Conservation (phyloP, 345 rosid species). For the Pelargonium nanum region DNA sequence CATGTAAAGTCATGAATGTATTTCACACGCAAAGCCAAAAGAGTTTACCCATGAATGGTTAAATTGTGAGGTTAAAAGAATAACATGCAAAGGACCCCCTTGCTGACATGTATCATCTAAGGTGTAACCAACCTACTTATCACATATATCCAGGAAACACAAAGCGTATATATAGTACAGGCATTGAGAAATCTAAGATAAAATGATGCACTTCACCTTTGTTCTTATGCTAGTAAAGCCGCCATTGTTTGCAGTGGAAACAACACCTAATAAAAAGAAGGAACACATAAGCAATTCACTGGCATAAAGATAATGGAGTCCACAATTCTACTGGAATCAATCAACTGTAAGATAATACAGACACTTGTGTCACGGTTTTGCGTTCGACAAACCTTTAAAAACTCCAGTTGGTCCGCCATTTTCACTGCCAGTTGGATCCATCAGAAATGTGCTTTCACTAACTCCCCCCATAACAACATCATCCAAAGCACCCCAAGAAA, state of each 20-base stretch:
- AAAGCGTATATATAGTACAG: slow-evolving; percentile 3
- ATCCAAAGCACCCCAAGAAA: slow-evolving; percentile 92
- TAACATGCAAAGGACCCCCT: no score
- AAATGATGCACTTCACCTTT: slow-evolving; percentile 36
- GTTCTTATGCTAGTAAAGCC: slow-evolving; percentile 86
- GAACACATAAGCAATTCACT: not conserved
- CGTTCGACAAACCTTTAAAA: slow-evolving; percentile 51
- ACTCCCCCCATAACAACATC: slow-evolving; percentile 99
- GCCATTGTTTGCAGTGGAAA: slow-evolving; percentile 88
- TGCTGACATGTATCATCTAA: no score
- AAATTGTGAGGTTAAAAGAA: no score
- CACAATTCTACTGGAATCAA: not conserved
- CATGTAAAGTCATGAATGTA: no score
- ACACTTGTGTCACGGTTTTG: not conserved
- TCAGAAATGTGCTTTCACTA: slow-evolving; percentile 64
- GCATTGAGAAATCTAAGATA: slow-evolving; percentile 2
- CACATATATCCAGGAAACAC: no score
- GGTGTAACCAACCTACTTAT: no score
- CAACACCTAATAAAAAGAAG: slow-evolving; percentile 37
- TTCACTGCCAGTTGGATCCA: slow-evolving; percentile 66
- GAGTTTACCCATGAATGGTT: no score
- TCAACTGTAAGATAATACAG: not conserved
- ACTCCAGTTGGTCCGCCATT: slow-evolving; percentile 58
- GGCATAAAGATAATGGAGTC: not conserved
- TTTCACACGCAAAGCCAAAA: no score